Conservation (phyloP, 2,329 filamentous ascomycete genomes). For the Ascochyta fabae region DNA sequence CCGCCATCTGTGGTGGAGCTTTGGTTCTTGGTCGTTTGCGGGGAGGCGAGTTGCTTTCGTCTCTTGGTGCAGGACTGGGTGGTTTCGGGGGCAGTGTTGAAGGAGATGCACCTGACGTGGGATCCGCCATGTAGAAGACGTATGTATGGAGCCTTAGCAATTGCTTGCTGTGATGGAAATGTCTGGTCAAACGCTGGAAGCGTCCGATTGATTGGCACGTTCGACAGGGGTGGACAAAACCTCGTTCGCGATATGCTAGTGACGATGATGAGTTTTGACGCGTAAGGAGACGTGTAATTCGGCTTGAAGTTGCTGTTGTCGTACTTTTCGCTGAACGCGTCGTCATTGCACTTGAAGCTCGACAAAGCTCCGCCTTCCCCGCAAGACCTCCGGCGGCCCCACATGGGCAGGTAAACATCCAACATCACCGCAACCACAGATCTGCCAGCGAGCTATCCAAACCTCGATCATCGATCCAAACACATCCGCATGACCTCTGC, state of each 20-base stretch:
- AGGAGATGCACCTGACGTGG: background rate
- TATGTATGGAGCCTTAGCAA: background rate
- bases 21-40: slow-evolving; percentile 42
- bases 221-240: too few relatives aligned
- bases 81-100: slow-evolving; percentile 12
- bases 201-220: too few relatives aligned
- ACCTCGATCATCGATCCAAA: background rate
- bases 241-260: background rate
- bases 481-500: too few relatives aligned
- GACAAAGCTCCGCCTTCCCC: slow-evolving; percentile 22
- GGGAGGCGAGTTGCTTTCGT: slow-evolving; percentile 28
- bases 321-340: background rate
- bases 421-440: slow-evolving; percentile 13
- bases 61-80: slow-evolving; percentile 12
- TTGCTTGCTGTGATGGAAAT: background rate
- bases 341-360: slow-evolving; percentile 6
- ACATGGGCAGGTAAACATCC: slow-evolving; percentile 13
- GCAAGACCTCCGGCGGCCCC: slow-evolving; percentile 20
- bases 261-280: background rate
- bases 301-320: background rate
- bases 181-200: too few relatives aligned
- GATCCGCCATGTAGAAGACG: background rate
- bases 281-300: slow-evolving; percentile 3
- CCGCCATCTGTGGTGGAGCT: slow-evolving; percentile 37
- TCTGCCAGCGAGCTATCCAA: background rate